Evolutionary conservation across 108 stramenopile genomes (phyloP).

Genomic region (Poteriospumella lacustris): DNA sequence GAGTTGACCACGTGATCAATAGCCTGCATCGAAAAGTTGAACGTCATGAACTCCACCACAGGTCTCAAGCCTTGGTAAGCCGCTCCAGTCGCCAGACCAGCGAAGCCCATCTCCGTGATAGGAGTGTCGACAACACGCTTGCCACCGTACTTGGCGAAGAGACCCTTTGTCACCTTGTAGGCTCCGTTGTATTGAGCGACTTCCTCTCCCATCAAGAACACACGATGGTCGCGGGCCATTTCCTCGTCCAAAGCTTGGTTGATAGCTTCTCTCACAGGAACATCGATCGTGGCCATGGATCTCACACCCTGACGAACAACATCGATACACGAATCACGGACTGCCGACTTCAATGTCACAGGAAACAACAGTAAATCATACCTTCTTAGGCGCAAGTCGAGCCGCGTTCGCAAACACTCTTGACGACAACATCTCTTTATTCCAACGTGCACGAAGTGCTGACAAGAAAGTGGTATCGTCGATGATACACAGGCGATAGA

Average conservation of each 20-base stretch:
- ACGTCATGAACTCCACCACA: slow-evolving; percentile 99
- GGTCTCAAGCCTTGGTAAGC: slow-evolving; percentile 87
- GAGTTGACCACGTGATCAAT: slow-evolving; percentile 97
- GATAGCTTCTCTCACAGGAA: slow-evolving; percentile 94
- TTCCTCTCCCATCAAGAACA: slow-evolving; percentile 73
- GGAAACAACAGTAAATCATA: too few species aligned
- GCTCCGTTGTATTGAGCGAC: slow-evolving; percentile 99
- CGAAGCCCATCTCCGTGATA: slow-evolving; percentile 90
- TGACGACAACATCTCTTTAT: too few species aligned
- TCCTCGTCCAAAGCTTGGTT: slow-evolving; percentile 94
- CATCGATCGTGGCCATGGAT: slow-evolving; percentile 69
- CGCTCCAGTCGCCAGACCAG: slow-evolving; percentile 88
- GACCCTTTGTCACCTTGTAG: slow-evolving; percentile 96
- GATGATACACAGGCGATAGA: too few species aligned
- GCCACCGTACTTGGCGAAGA: slow-evolving; percentile 95
- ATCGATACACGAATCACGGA: too few species aligned
- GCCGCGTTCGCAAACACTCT: too few species aligned
- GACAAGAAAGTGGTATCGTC: too few species aligned
- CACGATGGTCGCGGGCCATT: not conserved
- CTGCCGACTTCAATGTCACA: too few species aligned
- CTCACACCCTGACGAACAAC: too few species aligned
- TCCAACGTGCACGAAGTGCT: too few species aligned
- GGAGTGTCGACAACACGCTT: slow-evolving; percentile 98
- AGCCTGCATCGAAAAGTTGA: slow-evolving; percentile 98
- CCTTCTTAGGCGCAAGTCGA: too few species aligned